Conservation (phyloP, 2,329 filamentous ascomycete genomes). For the Rutstroemia sp. region DNA sequence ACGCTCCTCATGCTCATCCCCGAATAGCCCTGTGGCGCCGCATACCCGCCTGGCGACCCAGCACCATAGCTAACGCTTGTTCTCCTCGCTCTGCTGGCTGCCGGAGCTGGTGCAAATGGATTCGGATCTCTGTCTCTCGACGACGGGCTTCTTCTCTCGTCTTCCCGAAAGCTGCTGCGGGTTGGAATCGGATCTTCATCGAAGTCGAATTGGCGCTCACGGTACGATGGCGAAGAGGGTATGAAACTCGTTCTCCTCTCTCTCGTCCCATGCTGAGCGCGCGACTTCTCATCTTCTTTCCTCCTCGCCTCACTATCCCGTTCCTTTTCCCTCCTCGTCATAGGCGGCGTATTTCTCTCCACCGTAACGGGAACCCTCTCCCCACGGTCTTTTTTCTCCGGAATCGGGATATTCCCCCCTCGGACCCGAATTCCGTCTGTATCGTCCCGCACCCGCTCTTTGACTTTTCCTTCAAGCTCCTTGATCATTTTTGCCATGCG, state of each 20-base stretch:
- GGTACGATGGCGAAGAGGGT: background rate
- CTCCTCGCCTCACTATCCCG: background rate
- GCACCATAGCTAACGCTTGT: conserved; percentile 2
- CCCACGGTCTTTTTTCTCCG: background rate
- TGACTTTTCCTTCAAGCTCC: background rate
- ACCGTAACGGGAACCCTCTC: background rate
- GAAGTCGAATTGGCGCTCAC: background rate
- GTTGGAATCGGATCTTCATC: background rate
- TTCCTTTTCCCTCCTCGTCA: background rate
- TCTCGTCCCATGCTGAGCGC: background rate
- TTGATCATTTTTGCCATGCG: background rate
- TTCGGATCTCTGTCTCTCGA: background rate
- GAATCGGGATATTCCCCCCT: background rate
- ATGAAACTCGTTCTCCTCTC: background rate
- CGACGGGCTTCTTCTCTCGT: background rate
- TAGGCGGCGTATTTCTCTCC: conserved; percentile 1
- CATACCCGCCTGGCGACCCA: background rate
- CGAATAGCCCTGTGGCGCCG: conserved; percentile 1
- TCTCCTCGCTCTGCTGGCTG: background rate
- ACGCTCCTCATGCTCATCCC: background rate
- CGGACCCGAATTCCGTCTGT: background rate
- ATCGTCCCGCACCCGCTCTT: background rate
- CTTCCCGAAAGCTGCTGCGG: background rate
- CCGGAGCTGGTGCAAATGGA: background rate
- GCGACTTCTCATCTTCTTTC: background rate